These are phyloP conservation scores for Tulasnella sp. DNA, from an alignment of 768 basidiomycete genomes.

Conservation along the genomic window DNA sequence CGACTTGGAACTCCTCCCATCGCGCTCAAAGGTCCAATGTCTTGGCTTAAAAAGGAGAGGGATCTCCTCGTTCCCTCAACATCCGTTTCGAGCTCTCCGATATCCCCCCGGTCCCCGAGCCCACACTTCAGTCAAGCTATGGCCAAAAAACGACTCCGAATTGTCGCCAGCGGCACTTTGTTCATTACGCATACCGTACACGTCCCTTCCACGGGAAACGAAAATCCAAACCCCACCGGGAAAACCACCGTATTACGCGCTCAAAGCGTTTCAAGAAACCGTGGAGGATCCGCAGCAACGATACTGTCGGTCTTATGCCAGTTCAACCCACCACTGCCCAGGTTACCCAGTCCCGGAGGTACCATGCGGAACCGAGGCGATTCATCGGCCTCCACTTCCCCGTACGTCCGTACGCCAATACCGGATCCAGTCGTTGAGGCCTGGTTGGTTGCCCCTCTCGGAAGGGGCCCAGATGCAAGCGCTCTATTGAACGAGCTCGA, in stretches of 20 bases:
- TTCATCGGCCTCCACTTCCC: not conserved
- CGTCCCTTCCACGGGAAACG: constrained; percentile 44
- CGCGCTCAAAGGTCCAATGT: not conserved
- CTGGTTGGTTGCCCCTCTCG: constrained; percentile 54
- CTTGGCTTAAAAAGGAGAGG: constrained; percentile 30
- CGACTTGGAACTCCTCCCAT: not conserved
- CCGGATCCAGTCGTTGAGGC: constrained; percentile 51
- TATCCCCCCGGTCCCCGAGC: constrained; percentile 20
- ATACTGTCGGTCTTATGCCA: constrained; percentile 61
- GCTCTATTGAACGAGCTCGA: constrained; percentile 64
- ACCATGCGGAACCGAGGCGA: constrained; percentile 9
- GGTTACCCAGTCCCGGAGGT: not conserved
- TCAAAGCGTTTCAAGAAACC: constrained; percentile 57
- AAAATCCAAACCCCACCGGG: constrained; percentile 44
- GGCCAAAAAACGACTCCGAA: constrained; percentile 25
- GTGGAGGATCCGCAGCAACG: constrained; percentile 67
- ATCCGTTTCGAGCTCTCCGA: not conserved
- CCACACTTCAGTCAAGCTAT: constrained; percentile 3
- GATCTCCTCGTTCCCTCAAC: constrained; percentile 8
- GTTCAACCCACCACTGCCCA: no score
- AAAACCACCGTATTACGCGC: constrained; percentile 62
- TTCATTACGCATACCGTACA: constrained; percentile 72
- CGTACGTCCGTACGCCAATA: not conserved
- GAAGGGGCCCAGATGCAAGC: constrained; percentile 65
- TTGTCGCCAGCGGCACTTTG: constrained; percentile 75